phyloP scores from a whole-genome alignment of 1,284 basidiomycete genomes.

The Lentinula novae-zelandiae region DNA sequence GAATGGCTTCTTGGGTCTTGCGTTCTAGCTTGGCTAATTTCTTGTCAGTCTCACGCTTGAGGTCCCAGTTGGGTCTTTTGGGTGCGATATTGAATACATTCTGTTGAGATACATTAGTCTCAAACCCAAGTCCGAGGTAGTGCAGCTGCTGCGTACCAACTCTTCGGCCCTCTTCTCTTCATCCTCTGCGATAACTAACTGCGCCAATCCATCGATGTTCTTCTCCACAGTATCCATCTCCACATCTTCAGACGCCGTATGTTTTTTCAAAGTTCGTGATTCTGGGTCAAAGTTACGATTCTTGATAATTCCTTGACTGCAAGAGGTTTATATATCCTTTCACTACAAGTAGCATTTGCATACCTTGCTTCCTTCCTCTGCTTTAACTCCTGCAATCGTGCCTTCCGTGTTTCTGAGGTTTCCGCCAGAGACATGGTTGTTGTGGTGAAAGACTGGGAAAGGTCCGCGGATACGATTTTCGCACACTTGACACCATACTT shows the following conservation, averaged over 20 bases:
- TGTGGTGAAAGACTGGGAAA: constrained; percentile 13
- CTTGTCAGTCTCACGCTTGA: constrained; percentile 92
- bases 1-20: constrained; percentile 88
- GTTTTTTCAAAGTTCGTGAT: constrained; percentile 73
- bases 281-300: constrained; percentile 86
- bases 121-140: not conserved
- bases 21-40: constrained; percentile 87
- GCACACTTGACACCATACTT: not conserved
- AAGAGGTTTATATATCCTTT: not conserved
- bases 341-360: constrained; percentile 19
- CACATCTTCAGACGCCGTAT: constrained; percentile 43
- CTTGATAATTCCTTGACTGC: constrained; percentile 52
- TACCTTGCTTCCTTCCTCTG: constrained; percentile 65
- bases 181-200: constrained; percentile 82
- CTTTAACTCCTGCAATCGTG: constrained; percentile 77
- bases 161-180: constrained; percentile 83
- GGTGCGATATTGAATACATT: constrained; percentile 97
- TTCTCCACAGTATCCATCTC: constrained; percentile 86
- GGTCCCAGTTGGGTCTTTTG: constrained; percentile 94
- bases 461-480: not conserved
- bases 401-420: constrained; percentile 82
- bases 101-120: constrained; percentile 36
- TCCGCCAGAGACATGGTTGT: constrained; percentile 74
- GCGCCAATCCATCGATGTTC: constrained; percentile 79
- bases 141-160: constrained; percentile 53